Percentiles rank a stretch among this genome's conserved stretches.
phyloP scores from a whole-genome alignment of 2,329 filamentous ascomycete species.

The Colletotrichum sp. region DNA sequence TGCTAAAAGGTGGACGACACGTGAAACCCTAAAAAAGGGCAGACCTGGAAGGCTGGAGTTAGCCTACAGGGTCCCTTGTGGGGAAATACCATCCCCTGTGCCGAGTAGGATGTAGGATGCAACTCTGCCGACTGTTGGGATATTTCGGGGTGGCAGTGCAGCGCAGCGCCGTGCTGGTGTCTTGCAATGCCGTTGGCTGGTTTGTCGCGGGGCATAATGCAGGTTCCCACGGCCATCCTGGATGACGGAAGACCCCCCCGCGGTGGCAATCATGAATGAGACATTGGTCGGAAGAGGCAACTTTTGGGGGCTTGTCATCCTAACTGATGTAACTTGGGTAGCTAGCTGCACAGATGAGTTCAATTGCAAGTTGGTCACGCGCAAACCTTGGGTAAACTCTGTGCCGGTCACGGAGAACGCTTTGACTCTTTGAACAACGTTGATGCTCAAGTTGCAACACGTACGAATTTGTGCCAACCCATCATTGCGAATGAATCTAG shows the following conservation, averaged over 20 bases:
- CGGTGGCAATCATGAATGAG: not conserved
- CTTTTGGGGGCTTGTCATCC: not conserved
- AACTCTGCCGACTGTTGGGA: not conserved
- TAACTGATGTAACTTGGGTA: not conserved
- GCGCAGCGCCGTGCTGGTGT: not conserved
- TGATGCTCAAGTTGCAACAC: not conserved
- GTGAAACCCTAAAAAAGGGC: not conserved
- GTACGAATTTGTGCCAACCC: not conserved
- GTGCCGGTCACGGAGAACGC: not conserved
- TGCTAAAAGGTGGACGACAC: not conserved
- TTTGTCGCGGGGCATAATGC: not conserved
- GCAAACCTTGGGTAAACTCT: not conserved
- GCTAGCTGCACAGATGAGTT: not conserved
- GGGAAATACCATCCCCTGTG: slow-evolving; percentile 2
- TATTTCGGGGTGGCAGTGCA: not conserved
- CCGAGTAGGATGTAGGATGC: not conserved
- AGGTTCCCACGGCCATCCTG: not conserved
- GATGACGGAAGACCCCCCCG: not conserved
- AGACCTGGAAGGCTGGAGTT: not conserved
- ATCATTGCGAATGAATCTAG: not conserved
- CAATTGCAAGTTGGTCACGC: not conserved
- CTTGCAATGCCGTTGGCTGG: not conserved
- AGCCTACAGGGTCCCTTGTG: not conserved
- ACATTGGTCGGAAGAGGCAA: not conserved
- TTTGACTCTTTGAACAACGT: not conserved